A percentile compares a stretch with the other conserved stretches of the same genome.
These are phyloP conservation scores for Ceratocystis diversiconidia DNA, from an alignment of 2,329 filamentous ascomycete species.

Conservation along the genomic window DNA sequence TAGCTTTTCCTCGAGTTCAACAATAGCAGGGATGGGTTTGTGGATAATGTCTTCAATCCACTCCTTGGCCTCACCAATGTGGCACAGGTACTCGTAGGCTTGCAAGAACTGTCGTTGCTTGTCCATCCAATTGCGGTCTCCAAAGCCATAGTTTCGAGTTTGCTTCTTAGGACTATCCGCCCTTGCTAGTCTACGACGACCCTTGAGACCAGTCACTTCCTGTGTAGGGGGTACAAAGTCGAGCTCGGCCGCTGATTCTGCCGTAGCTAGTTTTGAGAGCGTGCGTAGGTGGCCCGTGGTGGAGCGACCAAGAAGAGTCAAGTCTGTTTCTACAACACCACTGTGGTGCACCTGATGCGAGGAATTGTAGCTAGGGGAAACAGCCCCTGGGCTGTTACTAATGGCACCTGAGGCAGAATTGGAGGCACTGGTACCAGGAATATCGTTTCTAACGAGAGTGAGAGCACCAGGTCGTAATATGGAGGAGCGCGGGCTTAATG, in stretches of 20 bases:
- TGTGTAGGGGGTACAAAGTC: slow-evolving; percentile 57
- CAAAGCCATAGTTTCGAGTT: slow-evolving; percentile 48
- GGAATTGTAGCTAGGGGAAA: slow-evolving; percentile 7
- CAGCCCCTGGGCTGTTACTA: slow-evolving; percentile 12
- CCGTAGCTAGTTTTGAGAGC: slow-evolving; percentile 67
- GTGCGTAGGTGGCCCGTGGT: slow-evolving; percentile 81
- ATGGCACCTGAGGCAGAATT: slow-evolving; percentile 23
- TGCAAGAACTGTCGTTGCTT: slow-evolving; percentile 92
- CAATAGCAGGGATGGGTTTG: slow-evolving; percentile 73
- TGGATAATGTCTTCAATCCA: slow-evolving; percentile 93
- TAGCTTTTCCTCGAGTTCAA: slow-evolving; percentile 83
- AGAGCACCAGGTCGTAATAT: slow-evolving; percentile 37
- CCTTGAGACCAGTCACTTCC: slow-evolving; percentile 77
- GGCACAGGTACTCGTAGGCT: slow-evolving; percentile 96
- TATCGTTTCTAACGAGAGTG: slow-evolving; percentile 16
- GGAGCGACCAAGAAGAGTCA: slow-evolving; percentile 72
- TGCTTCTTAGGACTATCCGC: slow-evolving; percentile 38
- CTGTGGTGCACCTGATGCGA: slow-evolving; percentile 25
- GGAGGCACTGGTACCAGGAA: slow-evolving; percentile 21
- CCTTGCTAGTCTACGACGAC: slow-evolving; percentile 68
- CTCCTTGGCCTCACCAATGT: slow-evolving; percentile 96
- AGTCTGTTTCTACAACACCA: slow-evolving; percentile 51
- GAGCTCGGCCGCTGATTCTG: slow-evolving; percentile 64
- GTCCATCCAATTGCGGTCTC: slow-evolving; percentile 93
- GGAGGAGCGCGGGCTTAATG: slow-evolving; percentile 33